Base-by-base conservation (phyloP, 2,329 filamentous ascomycete genomes). In the Alternaria sp. region DNA sequence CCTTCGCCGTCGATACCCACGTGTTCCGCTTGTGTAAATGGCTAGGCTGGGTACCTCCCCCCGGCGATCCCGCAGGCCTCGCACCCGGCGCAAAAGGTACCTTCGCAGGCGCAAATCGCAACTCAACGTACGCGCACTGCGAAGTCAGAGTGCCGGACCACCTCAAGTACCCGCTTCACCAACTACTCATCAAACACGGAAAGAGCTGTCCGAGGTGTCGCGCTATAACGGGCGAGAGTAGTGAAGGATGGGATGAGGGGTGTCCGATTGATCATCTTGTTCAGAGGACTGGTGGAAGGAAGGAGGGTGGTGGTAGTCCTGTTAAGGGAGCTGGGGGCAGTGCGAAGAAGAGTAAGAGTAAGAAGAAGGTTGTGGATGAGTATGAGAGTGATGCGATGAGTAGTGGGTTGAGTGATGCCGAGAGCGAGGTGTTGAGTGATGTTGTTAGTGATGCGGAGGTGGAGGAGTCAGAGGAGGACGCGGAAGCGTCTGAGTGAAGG, bases 1-100 rank as follows among this genome's bases (percentile, higher is more conserved):
- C 83, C 58, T 90, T 90, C 67, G 88, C 88, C 0, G 88, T 90
- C 9, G 88, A 90, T 67, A 90, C 88, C 1, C 88, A 90, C 74
- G 88, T 90, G 62, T 90, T 89, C 71, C 85, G 88, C 2, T 83
- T 90, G 13, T 86, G 83, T 68, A 85, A 86, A 56, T 89, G 88
- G 83, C 82, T 90, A 0, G 84, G 85, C 23, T 90, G 88, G 88
- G 81, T 89, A 1, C 88, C 88, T 0, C 75, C 82, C 51, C 63
- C 79, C 59, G 77, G 79, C 57, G 70, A 80, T 40, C 65, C 73
- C 13, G 67, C 72, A 40, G 75, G 76, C 23, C 68, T 79, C 12
- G 65, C 73, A 32, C 74, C 77, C 11, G 70, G 70, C 8, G 67
- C 68, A 4, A 81, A 81, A 64, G 81, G 81, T 21, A 77, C 80